Base-by-base conservation (phyloP, 1,284 basidiomycete species). In the Phellinidium pouzarii region DNA sequence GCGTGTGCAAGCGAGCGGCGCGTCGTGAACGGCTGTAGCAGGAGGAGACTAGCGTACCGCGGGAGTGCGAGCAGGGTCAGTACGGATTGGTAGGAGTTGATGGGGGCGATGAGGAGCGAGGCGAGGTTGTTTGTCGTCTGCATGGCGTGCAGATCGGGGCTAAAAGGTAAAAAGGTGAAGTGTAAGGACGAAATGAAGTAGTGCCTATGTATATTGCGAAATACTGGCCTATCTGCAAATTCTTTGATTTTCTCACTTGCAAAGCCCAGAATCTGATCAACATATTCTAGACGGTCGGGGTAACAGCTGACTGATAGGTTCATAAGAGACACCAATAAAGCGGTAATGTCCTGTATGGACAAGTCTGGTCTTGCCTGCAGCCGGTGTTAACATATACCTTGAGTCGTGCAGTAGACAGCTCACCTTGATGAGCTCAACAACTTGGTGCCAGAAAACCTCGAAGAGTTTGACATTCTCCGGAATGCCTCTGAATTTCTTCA, bases 361-460 rank as follows among this genome's bases (percentile, higher is more conserved):
- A 97, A 71, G 67, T 97, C 94, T 20, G 94, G 93, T 57, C 94
- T 87, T 53, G 93, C 92, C 92, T 94, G 60, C n/a, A 23, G 38
- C 4, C 26, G 14, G 44, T 31, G 14, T 11, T 40, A 38, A 20
- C 1, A 17, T 29, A n/a, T 31, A 11, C 29, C 29, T 11, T 11
- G 29, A 11, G 29, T 7, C 12, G 17, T 8, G 31, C 7, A 14
- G 23, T 23, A 23, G 22, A n/a, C 14, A 11, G 63, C 70, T 20
- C 53, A 90, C 92, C 79, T 94, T 94, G 74, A 97, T 94, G 31
- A 97, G 79, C 65, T 94, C 87, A 6, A 96, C 93, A n/a, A 97
- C 90, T 67, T 97, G 94, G 59, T 91, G 85, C 94, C 94, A 97
- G 68, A 97, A 97, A 9, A 97, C 91, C 66, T 97, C 94, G 59